Evolutionary conservation across 345 rosid genomes (phyloP), one percentile per base, ranked within the genome.

Genomic region (Eutrema japonicum): DNA sequence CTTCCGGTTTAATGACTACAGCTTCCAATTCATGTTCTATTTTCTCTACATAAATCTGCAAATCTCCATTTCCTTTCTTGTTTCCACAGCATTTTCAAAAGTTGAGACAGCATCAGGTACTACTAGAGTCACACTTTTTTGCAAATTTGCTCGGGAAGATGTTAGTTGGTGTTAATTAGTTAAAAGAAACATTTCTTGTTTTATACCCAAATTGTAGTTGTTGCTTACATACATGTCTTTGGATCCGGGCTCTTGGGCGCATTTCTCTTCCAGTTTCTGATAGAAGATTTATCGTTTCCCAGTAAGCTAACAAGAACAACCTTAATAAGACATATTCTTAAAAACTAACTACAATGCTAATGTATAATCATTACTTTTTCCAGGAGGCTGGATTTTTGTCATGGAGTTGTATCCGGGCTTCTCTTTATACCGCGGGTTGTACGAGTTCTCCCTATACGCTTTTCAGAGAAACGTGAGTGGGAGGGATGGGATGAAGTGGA

Each of bases 341-440:
- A 32, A 32, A 30, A 42, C 47, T 0, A 49, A 14, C 2, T 35
- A 10, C 5, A 32, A 32, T 32, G 35, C 26, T 22, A 51, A 46
- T 22, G 26, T 53, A 33, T 26, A 11, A 18, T 35, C 50, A 72
- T 41, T 72, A 46, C 49, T 67, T 46, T 12, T 6, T 9, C 54
- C 59, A 93, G 98, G 85, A 72, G 75, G 71, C 14, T 86, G 93
- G 96, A 78, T 90, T 64, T 58, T 75, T 42, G 65, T 78, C 9
- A 49, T 93, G 87, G 93, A 93, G 85, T 41, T 93, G 41, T 93
- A 78, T 80, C 98, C 98, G 18, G 96, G 97, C 45, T 93, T 91
- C 53, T 68, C 96, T 66, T 68, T 93, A 26, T 91, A 71, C 48
- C 97, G 97, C 54, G 97, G 98, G 12, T 52, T 93, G 64, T 93